Evolutionary conservation across 2,329 filamentous ascomycete genomes (phyloP).

Genomic region (Fusarium verticillioides): DNA sequence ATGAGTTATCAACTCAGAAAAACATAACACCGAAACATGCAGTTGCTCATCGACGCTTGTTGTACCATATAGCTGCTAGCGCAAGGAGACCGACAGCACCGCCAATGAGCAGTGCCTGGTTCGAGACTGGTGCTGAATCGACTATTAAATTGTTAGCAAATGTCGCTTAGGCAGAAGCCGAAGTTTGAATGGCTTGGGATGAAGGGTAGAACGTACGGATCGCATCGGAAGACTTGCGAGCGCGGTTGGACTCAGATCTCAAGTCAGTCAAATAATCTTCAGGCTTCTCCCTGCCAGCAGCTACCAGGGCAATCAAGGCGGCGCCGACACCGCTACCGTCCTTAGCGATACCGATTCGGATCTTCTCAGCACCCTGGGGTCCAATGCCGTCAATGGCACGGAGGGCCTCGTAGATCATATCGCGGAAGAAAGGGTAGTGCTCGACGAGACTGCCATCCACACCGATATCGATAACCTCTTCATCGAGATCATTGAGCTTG

Average conservation of each 20-base stretch:
- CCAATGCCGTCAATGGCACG: conserved; percentile 82
- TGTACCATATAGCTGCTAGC: conserved; percentile 53
- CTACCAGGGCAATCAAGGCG: conserved; percentile 91
- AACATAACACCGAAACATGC: not conserved
- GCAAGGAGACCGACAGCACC: conserved; percentile 52
- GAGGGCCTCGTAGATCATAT: conserved; percentile 86
- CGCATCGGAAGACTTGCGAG: conserved; percentile 47
- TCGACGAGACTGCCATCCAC: conserved; percentile 96
- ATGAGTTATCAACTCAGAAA: conserved; percentile 13
- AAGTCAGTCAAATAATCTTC: conserved; percentile 57
- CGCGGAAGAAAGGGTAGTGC: conserved; percentile 93
- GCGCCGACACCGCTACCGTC: conserved; percentile 88
- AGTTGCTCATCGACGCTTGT: conserved; percentile 43
- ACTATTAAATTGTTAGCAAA: conserved; percentile 43
- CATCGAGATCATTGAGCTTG: conserved; percentile 70
- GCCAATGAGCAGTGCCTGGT: conserved; percentile 48
- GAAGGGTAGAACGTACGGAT: conserved; percentile 44
- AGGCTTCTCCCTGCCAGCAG: conserved; percentile 72
- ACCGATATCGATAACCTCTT: conserved; percentile 85
- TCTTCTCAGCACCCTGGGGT: conserved; percentile 79
- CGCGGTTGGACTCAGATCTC: conserved; percentile 52
- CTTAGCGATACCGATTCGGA: conserved; percentile 95
- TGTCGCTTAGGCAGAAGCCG: not conserved
- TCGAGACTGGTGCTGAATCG: conserved; percentile 47
- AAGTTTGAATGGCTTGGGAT: conserved; percentile 5